Conservation (phyloP, 768 basidiomycete species). For the Favolaschia claudopus region DNA sequence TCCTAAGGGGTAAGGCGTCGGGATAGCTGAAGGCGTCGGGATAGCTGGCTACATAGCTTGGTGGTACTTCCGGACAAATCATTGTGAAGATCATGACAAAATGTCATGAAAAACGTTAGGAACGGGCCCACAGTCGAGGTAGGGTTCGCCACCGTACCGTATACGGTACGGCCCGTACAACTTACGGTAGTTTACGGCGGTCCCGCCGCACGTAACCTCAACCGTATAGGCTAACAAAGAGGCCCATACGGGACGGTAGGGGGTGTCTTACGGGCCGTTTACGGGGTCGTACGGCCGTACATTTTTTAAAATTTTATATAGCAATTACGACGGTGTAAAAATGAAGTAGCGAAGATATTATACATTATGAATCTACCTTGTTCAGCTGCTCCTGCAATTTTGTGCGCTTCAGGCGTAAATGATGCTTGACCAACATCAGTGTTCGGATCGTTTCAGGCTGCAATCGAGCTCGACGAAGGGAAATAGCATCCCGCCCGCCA, state of each 20-base stretch:
- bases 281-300: too few relatives aligned
- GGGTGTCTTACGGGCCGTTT: too few relatives aligned
- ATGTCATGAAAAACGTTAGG: too few relatives aligned
- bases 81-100: too few relatives aligned
- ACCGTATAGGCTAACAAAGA: too few relatives aligned
- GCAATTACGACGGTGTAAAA: neutral
- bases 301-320: neutral
- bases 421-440: slow-evolving; percentile 4
- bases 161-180: slow-evolving; percentile 7
- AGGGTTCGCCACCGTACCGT: neutral
- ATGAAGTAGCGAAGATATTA: neutral
- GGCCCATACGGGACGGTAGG: too few relatives aligned
- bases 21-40: too few relatives aligned
- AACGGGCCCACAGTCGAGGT: too few relatives aligned
- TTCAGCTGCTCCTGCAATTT: neutral
- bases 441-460: slow-evolving; percentile 3
- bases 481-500: slow-evolving; percentile 8
- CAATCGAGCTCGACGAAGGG: neutral
- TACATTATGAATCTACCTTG: neutral
- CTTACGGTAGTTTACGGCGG: neutral
- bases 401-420: neutral
- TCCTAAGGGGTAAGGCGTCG: too few relatives aligned
- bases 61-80: too few relatives aligned
- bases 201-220: too few relatives aligned
- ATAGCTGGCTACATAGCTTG: too few relatives aligned